These are phyloP conservation scores for Xylaria sp. DNA, from an alignment of 2,329 filamentous ascomycete genomes.

Conservation along the genomic window DNA sequence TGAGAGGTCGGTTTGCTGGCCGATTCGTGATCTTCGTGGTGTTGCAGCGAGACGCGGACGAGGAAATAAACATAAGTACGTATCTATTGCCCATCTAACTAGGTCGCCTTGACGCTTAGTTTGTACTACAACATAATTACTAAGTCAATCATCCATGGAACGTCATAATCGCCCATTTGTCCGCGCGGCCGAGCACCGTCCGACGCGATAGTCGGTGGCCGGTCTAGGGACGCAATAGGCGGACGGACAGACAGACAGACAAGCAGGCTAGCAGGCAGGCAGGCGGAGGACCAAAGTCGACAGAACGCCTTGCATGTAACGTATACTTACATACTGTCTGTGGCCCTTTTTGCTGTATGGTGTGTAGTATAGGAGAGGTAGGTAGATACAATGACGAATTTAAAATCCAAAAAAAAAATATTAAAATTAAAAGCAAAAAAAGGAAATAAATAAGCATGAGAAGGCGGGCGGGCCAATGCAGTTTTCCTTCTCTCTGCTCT, in stretches of 20 bases:
- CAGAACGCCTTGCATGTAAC: slow-evolving; percentile 20
- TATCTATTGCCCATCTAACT: background rate
- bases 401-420: too few relatives aligned
- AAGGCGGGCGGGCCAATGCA: slow-evolving; percentile 33
- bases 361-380: background rate
- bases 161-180: background rate
- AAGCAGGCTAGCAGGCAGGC: background rate
- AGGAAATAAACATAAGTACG: background rate
- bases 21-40: background rate
- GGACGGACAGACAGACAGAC: background rate
- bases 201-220: background rate
- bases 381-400: background rate
- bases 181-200: background rate
- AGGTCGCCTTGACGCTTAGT: too few relatives aligned
- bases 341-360: background rate
- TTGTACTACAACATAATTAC: too few relatives aligned
- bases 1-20: background rate
- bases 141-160: background rate
- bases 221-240: background rate
- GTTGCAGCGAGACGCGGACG: too few relatives aligned
- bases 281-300: background rate
- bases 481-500: slow-evolving; percentile 1
- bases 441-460: slow-evolving; percentile 13
- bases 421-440: too few relatives aligned
- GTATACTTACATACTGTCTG: slow-evolving; percentile 13